phyloP scores from a whole-genome alignment of 1,139 yeast species.

The Diutina scorzettiae region DNA sequence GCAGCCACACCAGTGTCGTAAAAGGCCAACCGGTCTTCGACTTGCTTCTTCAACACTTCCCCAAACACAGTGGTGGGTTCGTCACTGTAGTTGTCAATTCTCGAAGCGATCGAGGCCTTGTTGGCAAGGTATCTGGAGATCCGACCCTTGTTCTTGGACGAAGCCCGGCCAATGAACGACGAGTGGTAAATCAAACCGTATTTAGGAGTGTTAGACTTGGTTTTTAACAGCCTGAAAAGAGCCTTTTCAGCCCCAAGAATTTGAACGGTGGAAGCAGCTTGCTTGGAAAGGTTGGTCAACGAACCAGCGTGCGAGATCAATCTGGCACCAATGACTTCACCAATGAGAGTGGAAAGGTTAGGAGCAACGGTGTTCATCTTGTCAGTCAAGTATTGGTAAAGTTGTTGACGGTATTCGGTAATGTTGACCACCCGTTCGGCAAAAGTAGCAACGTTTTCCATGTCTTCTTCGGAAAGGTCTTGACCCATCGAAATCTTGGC shows the following conservation, averaged over 20 bases:
- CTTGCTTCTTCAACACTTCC: slow-evolving; percentile 84
- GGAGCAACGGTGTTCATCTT: slow-evolving; percentile 99
- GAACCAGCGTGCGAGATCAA: slow-evolving; percentile 98
- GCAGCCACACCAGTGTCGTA: slow-evolving; percentile 96
- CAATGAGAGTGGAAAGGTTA: slow-evolving; percentile 88
- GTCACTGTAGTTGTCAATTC: slow-evolving; percentile 92
- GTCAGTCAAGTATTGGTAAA: slow-evolving; percentile 79
- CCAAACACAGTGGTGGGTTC: slow-evolving; percentile 85
- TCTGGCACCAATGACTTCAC: slow-evolving; percentile 98
- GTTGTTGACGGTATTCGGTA: slow-evolving; percentile 83
- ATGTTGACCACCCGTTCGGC: slow-evolving; percentile 92
- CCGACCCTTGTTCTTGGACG: slow-evolving; percentile 97
- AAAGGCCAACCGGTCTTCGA: slow-evolving; percentile 92
- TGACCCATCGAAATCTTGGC: slow-evolving; percentile 99
- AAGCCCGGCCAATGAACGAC: slow-evolving; percentile 90
- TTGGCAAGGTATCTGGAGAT: slow-evolving; percentile 96
- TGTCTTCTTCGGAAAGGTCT: slow-evolving; percentile 88
- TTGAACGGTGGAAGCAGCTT: slow-evolving; percentile 98
- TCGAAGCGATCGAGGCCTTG: slow-evolving; percentile 96
- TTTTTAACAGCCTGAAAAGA: slow-evolving; percentile 92
- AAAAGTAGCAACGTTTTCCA: slow-evolving; percentile 79
- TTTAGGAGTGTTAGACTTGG: slow-evolving; percentile 97
- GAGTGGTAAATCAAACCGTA: slow-evolving; percentile 97
- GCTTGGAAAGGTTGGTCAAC: slow-evolving; percentile 87
- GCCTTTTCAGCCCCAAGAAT: slow-evolving; percentile 99